Percentiles rank a stretch among this genome's conserved stretches.
Conservation (phyloP, 371 early-diverging fungal genomes). For the Apophysomyces ossiformis region DNA sequence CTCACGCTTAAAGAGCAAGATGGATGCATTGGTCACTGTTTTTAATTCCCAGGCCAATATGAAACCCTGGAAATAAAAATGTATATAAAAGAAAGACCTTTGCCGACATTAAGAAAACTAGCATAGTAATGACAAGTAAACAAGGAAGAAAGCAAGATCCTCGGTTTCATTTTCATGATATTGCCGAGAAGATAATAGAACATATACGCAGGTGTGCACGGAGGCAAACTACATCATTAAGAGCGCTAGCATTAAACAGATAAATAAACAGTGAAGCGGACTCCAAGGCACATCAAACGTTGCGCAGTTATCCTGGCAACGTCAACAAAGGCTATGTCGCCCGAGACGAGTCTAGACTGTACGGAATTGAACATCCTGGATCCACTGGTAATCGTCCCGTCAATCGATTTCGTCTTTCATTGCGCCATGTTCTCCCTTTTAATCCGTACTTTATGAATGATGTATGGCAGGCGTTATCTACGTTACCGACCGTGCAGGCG, state of each 20-base stretch:
- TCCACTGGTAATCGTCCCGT: constrained; percentile 28
- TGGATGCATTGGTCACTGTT: background rate
- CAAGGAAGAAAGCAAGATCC: background rate
- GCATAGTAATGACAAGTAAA: too few relatives aligned
- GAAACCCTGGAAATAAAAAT: background rate
- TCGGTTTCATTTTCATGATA: constrained; percentile 27
- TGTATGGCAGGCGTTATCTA: constrained; percentile 44
- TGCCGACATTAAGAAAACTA: too few relatives aligned
- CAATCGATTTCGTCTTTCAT: background rate
- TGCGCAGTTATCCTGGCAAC: constrained; percentile 46
- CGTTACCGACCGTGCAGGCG: constrained; percentile 56
- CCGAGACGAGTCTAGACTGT: constrained; percentile 21
- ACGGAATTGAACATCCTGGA: constrained; percentile 49
- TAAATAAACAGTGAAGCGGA: constrained; percentile 23
- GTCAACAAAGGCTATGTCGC: constrained; percentile 19
- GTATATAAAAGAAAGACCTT: background rate
- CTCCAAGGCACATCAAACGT: constrained; percentile 37
- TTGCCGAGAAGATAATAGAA: constrained; percentile 21
- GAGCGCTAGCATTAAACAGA: background rate
- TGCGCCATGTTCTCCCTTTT: background rate
- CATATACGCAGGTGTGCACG: constrained; percentile 18
- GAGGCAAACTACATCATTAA: background rate
- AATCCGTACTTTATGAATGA: background rate
- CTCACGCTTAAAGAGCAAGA: too few relatives aligned
- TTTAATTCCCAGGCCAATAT: constrained; percentile 2